phyloP scores from a whole-genome alignment of 108 stramenopile genomes.

The Pseudonitzschia multistriata region DNA sequence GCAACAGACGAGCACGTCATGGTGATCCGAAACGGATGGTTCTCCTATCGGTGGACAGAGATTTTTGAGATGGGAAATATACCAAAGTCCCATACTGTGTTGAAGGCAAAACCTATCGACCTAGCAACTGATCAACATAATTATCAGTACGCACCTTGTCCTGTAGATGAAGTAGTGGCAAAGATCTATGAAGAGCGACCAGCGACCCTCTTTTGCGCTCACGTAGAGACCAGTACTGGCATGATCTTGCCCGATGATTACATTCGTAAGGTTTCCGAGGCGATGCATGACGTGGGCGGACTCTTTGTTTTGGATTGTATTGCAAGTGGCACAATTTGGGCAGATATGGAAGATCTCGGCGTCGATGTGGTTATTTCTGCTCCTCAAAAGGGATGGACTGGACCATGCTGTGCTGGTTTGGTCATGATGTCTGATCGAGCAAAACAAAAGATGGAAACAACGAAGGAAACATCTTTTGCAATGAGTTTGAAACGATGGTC shows the following conservation, averaged over 20 bases:
- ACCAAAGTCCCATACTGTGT: conserved; percentile 75
- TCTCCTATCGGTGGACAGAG: conserved; percentile 91
- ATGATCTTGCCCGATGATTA: conserved; percentile 92
- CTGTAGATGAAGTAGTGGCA: conserved; percentile 83
- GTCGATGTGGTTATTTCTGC: conserved; percentile 89
- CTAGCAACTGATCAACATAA: conserved; percentile 30
- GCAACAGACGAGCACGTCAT: conserved; percentile 88
- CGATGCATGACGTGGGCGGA: conserved; percentile 85
- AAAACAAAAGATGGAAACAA: conserved; percentile 49
- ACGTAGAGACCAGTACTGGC: conserved; percentile 91
- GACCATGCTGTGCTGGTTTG: conserved; percentile 85
- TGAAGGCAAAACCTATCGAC: conserved; percentile 69
- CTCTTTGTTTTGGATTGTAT: conserved; percentile 93
- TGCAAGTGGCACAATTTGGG: conserved; percentile 90
- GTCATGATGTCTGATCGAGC: conserved; percentile 83
- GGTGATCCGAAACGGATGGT: conserved; percentile 93
- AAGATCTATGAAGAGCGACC: conserved; percentile 82
- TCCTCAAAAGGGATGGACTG: conserved; percentile 95
- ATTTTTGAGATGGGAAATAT: conserved; percentile 90
- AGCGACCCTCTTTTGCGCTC: conserved; percentile 82
- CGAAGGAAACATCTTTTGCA: conserved; percentile 78
- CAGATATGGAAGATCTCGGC: conserved; percentile 90
- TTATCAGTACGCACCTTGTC: conserved; percentile 80
- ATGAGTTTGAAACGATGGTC: conserved; percentile 85
- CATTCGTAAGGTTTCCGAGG: conserved; percentile 71